Evolutionary conservation across 768 basidiomycete genomes (phyloP).

Genomic region (Rhodotorula toruloides): DNA sequence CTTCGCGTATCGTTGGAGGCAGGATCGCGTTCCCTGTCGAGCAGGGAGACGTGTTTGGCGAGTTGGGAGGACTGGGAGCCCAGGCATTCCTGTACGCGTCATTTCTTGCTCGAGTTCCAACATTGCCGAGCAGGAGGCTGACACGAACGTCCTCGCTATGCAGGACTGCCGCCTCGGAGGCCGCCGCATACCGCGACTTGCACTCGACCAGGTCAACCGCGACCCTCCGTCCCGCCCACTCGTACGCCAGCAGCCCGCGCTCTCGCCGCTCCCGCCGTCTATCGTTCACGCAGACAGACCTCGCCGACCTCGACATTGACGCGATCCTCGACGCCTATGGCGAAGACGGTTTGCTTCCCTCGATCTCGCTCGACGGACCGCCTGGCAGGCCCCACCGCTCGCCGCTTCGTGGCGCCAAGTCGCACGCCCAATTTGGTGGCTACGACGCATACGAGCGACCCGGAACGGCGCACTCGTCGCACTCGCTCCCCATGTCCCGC

Average conservation of each 20-base stretch:
- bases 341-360: background rate
- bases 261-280: constrained; percentile 5
- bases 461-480: constrained; percentile 1
- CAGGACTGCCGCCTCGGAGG: too few relatives aligned
- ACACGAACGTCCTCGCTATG: too few relatives aligned
- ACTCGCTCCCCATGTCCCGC: background rate
- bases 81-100: background rate
- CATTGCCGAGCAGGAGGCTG: too few relatives aligned
- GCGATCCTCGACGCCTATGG: constrained; percentile 31
- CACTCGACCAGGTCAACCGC: background rate
- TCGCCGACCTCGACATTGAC: constrained; percentile 34
- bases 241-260: background rate
- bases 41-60: too few relatives aligned
- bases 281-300: constrained; percentile 20
- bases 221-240: background rate
- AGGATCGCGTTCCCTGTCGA: too few relatives aligned
- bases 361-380: background rate
- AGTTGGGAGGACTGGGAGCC: too few relatives aligned
- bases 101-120: background rate
- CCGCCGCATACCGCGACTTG: background rate
- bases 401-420: background rate
- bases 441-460: too few relatives aligned
- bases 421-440: background rate
- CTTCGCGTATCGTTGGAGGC: background rate
- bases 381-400: background rate